Conservation (phyloP, 306 rosid species). For the Vachellia collinsii region DNA sequence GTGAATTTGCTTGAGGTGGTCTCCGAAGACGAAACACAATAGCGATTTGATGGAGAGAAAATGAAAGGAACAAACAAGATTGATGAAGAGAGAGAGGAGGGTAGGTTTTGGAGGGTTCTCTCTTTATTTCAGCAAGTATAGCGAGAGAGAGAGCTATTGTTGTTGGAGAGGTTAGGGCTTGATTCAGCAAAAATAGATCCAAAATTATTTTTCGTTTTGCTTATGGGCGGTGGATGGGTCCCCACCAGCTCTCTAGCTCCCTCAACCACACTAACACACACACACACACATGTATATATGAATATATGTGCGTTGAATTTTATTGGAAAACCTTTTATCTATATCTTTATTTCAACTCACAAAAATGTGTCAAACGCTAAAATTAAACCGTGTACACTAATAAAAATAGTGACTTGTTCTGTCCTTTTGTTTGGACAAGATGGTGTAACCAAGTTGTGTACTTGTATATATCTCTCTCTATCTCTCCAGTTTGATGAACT, state of each 20-base stretch:
- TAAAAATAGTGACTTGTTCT: background rate
- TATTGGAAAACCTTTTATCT: too few relatives aligned
- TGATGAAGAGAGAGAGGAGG: background rate
- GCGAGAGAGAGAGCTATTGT: background rate
- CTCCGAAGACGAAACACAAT: background rate
- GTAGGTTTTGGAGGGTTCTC: background rate
- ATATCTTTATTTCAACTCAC: background rate
- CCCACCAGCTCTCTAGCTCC: slow-evolving; percentile 42
- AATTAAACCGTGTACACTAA: background rate
- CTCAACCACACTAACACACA: background rate
- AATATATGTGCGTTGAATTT: background rate
- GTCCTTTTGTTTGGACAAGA: background rate
- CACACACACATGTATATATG: background rate
- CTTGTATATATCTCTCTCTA: background rate
- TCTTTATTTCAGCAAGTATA: background rate
- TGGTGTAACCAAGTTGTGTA: background rate
- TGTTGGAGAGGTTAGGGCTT: slow-evolving; percentile 50
- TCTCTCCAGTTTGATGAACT: background rate
- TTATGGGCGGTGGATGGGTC: slow-evolving; percentile 82
- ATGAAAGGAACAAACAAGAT: slow-evolving; percentile 8
- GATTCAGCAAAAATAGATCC: slow-evolving; percentile 43
- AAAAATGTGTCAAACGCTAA: background rate
- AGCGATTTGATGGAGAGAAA: slow-evolving; percentile 11
- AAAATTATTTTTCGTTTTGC: slow-evolving; percentile 57
- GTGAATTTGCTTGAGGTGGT: background rate